Evolutionary conservation across 495 filamentous ascomycete species (phyloP).

Genomic region (Neurospora sp.): DNA sequence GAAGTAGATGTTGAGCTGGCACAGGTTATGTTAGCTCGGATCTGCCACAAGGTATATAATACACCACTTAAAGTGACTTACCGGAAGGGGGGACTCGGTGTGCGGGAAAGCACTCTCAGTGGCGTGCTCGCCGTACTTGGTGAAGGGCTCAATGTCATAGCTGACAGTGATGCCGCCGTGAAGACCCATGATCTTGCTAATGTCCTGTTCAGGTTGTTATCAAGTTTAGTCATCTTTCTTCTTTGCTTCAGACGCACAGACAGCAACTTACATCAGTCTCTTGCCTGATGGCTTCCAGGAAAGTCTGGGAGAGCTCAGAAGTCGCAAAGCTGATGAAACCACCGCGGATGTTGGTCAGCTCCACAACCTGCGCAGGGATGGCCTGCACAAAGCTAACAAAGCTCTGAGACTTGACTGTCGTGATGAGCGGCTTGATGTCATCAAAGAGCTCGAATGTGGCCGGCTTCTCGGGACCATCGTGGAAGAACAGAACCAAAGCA

Average conservation of each 20-base stretch:
- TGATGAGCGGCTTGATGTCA: constrained; percentile 35
- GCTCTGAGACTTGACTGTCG: constrained; percentile 38
- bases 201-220: not conserved
- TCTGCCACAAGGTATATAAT: not conserved
- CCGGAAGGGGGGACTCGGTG: constrained; percentile 15
- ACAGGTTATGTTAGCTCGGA: not conserved
- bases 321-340: constrained; percentile 17
- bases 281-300: constrained; percentile 8
- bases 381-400: constrained; percentile 35
- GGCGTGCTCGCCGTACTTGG: constrained; percentile 12
- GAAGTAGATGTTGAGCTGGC: constrained; percentile 17
- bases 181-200: not conserved
- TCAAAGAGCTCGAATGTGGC: constrained; percentile 46
- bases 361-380: constrained; percentile 8
- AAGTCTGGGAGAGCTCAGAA: constrained; percentile 5
- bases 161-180: constrained; percentile 8
- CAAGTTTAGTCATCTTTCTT: not conserved
- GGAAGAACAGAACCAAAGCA: constrained; percentile 47
- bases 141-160: constrained; percentile 21
- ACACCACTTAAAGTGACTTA: not conserved
- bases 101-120: constrained; percentile 18
- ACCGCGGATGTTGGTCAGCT: constrained; percentile 9
- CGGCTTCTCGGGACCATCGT: constrained; percentile 49
- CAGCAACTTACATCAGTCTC: constrained; percentile 6
- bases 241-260: not conserved